These are phyloP conservation scores for Chondrostereum purpureum DNA, from an alignment of 1,284 basidiomycete species.

Conservation along the genomic window DNA sequence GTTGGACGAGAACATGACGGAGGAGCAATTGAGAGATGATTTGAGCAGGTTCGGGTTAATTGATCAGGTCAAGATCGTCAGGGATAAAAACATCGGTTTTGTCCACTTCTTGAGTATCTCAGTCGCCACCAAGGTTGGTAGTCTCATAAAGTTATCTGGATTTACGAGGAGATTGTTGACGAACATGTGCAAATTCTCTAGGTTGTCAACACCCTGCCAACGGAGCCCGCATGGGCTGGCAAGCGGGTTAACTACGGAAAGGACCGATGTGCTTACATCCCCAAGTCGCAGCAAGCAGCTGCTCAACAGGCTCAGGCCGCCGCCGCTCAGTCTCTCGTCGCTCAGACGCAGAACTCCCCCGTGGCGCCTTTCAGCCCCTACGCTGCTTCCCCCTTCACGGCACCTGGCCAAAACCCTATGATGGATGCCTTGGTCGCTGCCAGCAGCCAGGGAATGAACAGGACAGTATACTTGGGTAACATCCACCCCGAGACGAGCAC, in stretches of 20 bases:
- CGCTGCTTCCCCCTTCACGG: slow-evolving; percentile 42
- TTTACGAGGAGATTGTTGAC: slow-evolving; percentile 1
- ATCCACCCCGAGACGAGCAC: slow-evolving; percentile 89
- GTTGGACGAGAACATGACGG: slow-evolving; percentile 81
- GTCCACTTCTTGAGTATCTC: slow-evolving; percentile 94
- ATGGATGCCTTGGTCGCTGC: slow-evolving; percentile 22
- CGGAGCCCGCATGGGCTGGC: slow-evolving; percentile 86
- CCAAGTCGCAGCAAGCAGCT: slow-evolving; percentile 81
- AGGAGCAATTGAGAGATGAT: slow-evolving; percentile 85
- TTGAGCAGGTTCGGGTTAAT: slow-evolving; percentile 87
- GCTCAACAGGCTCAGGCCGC: slow-evolving; percentile 77
- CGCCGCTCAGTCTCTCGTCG: slow-evolving; percentile 74
- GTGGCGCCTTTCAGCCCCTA: slow-evolving; percentile 49
- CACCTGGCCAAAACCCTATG: slow-evolving; percentile 30
- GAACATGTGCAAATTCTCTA: slow-evolving; percentile 22
- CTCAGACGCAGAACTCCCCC: slow-evolving; percentile 42
- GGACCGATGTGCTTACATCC: slow-evolving; percentile 91
- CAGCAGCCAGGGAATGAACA: slow-evolving; percentile 56
- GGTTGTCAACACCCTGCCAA: slow-evolving; percentile 86
- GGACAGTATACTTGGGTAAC: slow-evolving; percentile 90
- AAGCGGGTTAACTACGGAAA: slow-evolving; percentile 95
- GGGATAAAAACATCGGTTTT: slow-evolving; percentile 97
- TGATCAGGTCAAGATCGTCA: slow-evolving; percentile 96
- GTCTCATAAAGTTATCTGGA: no score
- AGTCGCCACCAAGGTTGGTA: slow-evolving; percentile 79